Evolutionary conservation across 1,284 basidiomycete genomes (phyloP), one percentile per base, ranked within the genome.

Genomic region (Mycena citricolor): DNA sequence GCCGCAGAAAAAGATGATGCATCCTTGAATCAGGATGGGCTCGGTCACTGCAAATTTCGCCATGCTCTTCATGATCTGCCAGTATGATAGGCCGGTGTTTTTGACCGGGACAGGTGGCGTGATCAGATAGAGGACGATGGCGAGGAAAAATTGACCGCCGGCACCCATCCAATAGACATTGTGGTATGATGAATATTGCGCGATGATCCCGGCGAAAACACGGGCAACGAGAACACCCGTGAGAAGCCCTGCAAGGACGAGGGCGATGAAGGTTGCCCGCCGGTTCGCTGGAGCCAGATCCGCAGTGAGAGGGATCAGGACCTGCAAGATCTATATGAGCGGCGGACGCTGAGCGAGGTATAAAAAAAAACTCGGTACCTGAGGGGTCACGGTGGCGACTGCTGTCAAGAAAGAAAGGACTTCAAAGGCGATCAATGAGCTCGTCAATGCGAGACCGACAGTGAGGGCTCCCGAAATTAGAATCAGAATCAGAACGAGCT

Each of bases 101-200:
- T 83, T 86, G 8, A 77, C 70, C 0, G 84, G 85, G 55, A 81
- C 84, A 58, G 88, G 83, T 2, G 86, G 86, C 7, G 86, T 61
- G 31, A 79, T 51, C 20, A 76, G 59, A 55, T 81, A 88, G 12
- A 77, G 61, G 4, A 78, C 69, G 2, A 71, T 24, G 3, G 79
- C 59, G n/a, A 84, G 75, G 4, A 72, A 37, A 42, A 51, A 59
- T 54, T 83, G 81, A 41, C 44, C 42, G 2, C 74, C 81, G 33
- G 81, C 73, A 3, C 77, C 73, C 61, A 83, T 68, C 63, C 78
- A 86, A 54, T 82, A 86, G 8, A 82, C 76, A 31, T 80, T 75
- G 16, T 76, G 67, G 76, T 79, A 87, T 14, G 69, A 69, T 0
- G 67, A 61, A 46, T 77, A 81, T 50, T 86, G 68, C 2, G 77